Base-by-base conservation (phyloP, 306 rosid genomes). In the Vigna reflexopilosa region DNA sequence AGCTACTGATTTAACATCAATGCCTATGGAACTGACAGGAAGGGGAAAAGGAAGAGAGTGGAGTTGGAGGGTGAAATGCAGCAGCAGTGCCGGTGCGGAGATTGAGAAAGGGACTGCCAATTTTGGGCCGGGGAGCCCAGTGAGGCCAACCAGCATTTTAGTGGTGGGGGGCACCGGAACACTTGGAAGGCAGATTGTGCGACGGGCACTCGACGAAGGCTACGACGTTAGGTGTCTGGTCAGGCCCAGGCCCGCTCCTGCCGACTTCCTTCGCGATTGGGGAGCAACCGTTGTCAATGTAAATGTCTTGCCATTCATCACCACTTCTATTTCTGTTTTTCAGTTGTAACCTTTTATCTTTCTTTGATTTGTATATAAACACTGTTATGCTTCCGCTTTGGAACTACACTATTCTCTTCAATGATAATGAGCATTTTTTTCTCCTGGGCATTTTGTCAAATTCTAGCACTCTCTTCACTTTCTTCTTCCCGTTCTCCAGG, bases 191-290 rank as follows among this genome's bases (percentile, higher is more conserved):
- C 98, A 95, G 88, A 80, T 95, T 55, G 99, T 95, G 74, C 83
- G 99, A 80, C 91, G 99, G 32, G 97, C 94, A 0, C 80, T 95
- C 1, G 99, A 95, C 66, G 99, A 95, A 83, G 99, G 99, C 16
- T 91, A 95, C 76, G 98, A 95, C 12, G 98, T 95, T 3, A 74
- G 98, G 63, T 95, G 99, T 76, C 87, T 95, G 12, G 99, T 95
- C 1, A 77, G 99, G 88, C 99, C 99, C n/a, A 82, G 99, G 50
- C 99, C 99, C 4, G 93, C 98, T 68, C 99, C 98, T 17, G 97
- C 98, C 1, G 96, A 95, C 58, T 95, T 95, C 81, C 99, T 95
- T 56, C 93, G 98, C 9, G 99, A 95, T 57, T 95, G 99, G 99
- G 98, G 97, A 42, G 99, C 99, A 5, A 93, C 90, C 2, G 98